A percentile compares a stretch with the other conserved stretches of the same genome.
Conservation (phyloP, 441 rosid genomes). For the Euphorbia celastroides region DNA sequence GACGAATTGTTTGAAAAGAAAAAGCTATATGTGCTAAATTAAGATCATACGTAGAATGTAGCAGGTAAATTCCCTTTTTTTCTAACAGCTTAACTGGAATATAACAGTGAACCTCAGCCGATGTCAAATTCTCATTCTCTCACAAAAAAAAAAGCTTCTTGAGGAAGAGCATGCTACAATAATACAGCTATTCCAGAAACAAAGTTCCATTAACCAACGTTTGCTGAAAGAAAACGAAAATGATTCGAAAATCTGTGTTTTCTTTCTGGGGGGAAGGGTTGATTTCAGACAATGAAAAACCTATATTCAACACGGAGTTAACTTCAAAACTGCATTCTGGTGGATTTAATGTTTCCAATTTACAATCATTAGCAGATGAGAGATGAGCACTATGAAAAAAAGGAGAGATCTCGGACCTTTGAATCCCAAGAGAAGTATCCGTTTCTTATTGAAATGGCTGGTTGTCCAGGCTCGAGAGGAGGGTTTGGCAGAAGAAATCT, state of each 20-base stretch:
- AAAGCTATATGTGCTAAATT: background rate
- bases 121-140: background rate
- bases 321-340: background rate
- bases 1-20: background rate
- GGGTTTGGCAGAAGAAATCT: conserved; percentile 91
- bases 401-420: conserved; percentile 42
- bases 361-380: background rate
- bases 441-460: conserved; percentile 79
- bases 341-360: background rate
- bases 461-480: conserved; percentile 63
- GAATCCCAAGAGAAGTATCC: conserved; percentile 98
- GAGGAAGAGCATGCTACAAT: background rate
- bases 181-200: background rate
- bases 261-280: background rate
- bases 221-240: background rate
- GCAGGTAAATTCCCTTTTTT: background rate
- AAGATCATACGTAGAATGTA: background rate
- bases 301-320: background rate
- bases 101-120: background rate
- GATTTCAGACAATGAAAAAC: background rate
- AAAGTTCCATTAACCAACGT: background rate
- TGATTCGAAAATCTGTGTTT: background rate
- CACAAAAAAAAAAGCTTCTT: background rate
- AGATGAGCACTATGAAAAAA: background rate
- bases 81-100: background rate